Conservation (phyloP, 129 eudicot genomes). For the Tagetes erecta region DNA sequence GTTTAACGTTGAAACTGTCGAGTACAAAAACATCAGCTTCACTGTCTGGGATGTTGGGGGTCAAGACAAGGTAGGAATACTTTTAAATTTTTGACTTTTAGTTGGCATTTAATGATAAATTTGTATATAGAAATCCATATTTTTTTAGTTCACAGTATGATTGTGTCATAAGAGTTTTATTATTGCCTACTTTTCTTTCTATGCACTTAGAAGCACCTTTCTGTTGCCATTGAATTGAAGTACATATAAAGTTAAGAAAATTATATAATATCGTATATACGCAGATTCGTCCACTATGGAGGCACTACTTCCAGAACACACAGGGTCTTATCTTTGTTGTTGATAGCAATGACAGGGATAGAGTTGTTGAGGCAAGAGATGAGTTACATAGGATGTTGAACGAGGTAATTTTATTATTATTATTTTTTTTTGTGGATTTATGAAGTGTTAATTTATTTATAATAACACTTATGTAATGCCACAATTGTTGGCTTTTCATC, state of each 20-base stretch:
- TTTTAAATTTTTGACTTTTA: neutral
- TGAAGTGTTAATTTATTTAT: neutral
- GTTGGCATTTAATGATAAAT: neutral
- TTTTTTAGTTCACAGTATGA: neutral
- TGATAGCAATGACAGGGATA: conserved; percentile 99
- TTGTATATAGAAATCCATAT: neutral
- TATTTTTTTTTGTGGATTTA: neutral
- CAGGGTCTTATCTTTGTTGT: conserved; percentile 99
- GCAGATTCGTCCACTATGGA: conserved; percentile 99
- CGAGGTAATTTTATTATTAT: conserved; percentile 52
- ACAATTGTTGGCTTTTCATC: neutral
- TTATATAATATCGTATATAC: neutral
- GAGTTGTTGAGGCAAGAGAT: conserved; percentile 99
- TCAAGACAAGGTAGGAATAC: conserved; percentile 52
- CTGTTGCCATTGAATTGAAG: neutral
- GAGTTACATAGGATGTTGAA: conserved; percentile 99
- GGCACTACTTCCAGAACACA: conserved; percentile 99
- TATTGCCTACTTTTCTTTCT: neutral
- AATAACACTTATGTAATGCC: neutral
- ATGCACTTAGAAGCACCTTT: neutral
- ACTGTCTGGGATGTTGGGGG: conserved; percentile 68
- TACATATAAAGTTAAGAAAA: neutral
- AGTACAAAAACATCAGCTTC: conserved; percentile 59
- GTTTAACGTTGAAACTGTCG: conserved; percentile 58
- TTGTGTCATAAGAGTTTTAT: neutral